Evolutionary conservation across 257 asterid genomes (phyloP), one percentile per base, ranked within the genome.

Genomic region (Nicotiana tomentosiformis): DNA sequence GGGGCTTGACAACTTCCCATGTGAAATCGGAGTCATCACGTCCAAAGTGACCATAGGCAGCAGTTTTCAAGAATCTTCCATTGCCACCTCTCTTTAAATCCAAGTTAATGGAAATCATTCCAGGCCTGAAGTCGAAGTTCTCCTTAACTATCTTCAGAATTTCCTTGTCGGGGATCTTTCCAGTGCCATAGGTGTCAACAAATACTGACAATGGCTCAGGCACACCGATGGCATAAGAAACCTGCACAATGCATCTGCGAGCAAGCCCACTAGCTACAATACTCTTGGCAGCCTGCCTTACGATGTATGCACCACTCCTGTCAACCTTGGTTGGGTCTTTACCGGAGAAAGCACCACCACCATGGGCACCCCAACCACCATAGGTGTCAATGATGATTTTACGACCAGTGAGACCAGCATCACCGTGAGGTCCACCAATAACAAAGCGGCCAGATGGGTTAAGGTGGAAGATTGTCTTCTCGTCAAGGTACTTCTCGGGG

Each of bases 311-410:
- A 81, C 93, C 94, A 46, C 94, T 91, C 65, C 94, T 83, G 85
- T 91, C 94, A 3, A 91, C 94, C 93, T 91, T 91, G 18, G 93
- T 91, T 2, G 94, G 94, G 83, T 90, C 94, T 83, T 90, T 89
- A 3, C 94, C 92, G 0, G 94, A 90, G 90, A 90, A 90, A 32
- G 94, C 94, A 79, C 92, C 94, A 65, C 94, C 94, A 46, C 94
- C 94, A 53, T 89, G 91, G 64, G 92, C 94, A 30, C 94, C 94
- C 94, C 94, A 90, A n/a, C 94, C 92, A 56, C 94, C 94, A 10
- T 91, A 89, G 0, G 94, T 89, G 88, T 91, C 94, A 0, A 91
- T 89, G 43, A 91, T 91, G 84, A 89, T 91, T 82, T 91, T 91
- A 32, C 94, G 91, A 58, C 94, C 94, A 20, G 94, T 91, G 7